Evolutionary conservation across 2,329 filamentous ascomycete genomes (phyloP).

Genomic region (Colletotrichum sp.): DNA sequence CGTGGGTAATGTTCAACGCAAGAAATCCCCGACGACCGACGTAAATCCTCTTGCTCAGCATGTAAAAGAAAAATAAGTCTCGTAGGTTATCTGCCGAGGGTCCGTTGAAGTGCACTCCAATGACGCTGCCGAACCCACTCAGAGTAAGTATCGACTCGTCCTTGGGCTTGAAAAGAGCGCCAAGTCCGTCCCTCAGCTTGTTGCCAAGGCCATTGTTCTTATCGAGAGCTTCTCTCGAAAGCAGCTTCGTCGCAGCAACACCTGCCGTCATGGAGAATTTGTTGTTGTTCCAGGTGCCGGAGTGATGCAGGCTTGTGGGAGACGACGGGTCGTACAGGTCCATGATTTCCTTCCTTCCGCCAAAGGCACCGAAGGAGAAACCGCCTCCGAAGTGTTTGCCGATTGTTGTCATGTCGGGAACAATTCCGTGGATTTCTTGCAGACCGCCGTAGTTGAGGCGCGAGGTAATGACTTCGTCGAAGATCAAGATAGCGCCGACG

Average conservation of each 20-base stretch:
- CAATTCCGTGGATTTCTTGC: constrained; percentile 44
- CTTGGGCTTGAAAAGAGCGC: background rate
- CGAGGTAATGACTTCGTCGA: constrained; percentile 77
- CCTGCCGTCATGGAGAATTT: constrained; percentile 24
- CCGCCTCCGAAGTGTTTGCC: constrained; percentile 74
- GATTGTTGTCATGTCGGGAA: constrained; percentile 66
- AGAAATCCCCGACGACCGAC: constrained; percentile 18
- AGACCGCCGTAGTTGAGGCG: constrained; percentile 59
- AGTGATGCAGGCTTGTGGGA: constrained; percentile 17
- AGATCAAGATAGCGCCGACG: constrained; percentile 62
- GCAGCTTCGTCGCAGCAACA: constrained; percentile 12
- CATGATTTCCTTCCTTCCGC: constrained; percentile 66
- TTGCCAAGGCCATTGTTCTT: constrained; percentile 3
- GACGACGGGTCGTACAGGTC: constrained; percentile 56
- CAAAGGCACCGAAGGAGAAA: constrained; percentile 70
- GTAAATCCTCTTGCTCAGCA: constrained; percentile 12
- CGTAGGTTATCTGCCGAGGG: background rate
- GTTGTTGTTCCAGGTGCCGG: constrained; percentile 24
- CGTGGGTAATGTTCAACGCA: constrained; percentile 17
- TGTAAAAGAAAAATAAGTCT: constrained; percentile 17
- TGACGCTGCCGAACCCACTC: constrained; percentile 14
- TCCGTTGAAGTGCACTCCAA: constrained; percentile 14
- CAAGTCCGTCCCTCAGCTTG: background rate
- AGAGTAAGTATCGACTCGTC: background rate
- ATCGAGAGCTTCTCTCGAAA: constrained; percentile 12